phyloP scores from a whole-genome alignment of 805 yeast genomes.

The Candida gorgasii region DNA sequence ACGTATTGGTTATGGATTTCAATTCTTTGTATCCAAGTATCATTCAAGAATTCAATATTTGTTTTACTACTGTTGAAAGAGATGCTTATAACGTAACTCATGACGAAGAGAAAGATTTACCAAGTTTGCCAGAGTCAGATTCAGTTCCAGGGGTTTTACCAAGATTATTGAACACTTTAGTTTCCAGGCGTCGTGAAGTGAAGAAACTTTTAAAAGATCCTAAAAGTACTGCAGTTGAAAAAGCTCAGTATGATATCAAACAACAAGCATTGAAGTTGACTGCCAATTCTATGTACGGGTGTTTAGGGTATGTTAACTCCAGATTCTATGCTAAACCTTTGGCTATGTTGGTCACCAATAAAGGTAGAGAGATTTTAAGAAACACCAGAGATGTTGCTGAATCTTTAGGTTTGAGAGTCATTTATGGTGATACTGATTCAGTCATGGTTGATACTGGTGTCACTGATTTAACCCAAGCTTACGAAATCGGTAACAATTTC shows the following conservation, averaged over 20 bases:
- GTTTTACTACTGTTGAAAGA: conserved; percentile 92
- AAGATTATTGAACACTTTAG: conserved; percentile 75
- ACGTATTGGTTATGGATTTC: conserved; percentile 94
- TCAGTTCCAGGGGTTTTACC: conserved; percentile 82
- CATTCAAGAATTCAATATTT: conserved; percentile 94
- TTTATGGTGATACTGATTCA: conserved; percentile 98
- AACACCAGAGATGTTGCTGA: conserved; percentile 94
- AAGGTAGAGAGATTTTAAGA: conserved; percentile 93
- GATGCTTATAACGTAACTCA: conserved; percentile 41
- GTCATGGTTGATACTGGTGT: conserved; percentile 96
- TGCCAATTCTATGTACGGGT: conserved; percentile 99
- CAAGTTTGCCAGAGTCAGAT: conserved; percentile 62
- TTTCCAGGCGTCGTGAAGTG: conserved; percentile 89
- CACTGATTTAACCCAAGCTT: conserved; percentile 66
- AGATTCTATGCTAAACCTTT: conserved; percentile 94
- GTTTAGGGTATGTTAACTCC: conserved; percentile 88
- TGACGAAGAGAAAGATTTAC: conserved; percentile 61
- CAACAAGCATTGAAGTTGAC: conserved; percentile 95
- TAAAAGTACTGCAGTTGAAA: conserved; percentile 59
- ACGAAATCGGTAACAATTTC: conserved; percentile 81
- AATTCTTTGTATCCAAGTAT: conserved; percentile 96
- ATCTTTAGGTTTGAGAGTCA: conserved; percentile 75
- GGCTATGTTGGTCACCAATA: conserved; percentile 92
- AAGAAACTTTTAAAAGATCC: conserved; percentile 81
- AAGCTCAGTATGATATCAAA: conserved; percentile 87